A percentile compares a stretch with the other conserved stretches of the same genome.
These are phyloP conservation scores for Talaromyces sp. DNA, from an alignment of 2,329 filamentous ascomycete genomes.

Conservation along the genomic window DNA sequence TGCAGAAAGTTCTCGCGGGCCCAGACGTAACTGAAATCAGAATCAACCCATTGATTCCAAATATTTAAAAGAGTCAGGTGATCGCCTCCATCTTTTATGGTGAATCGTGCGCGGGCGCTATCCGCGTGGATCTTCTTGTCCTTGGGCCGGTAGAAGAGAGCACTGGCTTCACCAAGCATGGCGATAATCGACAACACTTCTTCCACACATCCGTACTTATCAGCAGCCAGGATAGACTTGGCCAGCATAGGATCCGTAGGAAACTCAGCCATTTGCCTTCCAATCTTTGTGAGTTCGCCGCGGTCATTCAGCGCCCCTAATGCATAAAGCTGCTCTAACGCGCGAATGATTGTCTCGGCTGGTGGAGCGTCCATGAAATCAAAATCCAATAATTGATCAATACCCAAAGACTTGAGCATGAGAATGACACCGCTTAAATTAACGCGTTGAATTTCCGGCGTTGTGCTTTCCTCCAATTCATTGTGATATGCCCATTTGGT, in stretches of 20 bases:
- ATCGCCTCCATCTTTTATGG: constrained; percentile 85
- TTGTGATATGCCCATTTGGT: constrained; percentile 94
- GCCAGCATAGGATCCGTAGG: constrained; percentile 89
- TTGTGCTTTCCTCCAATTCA: constrained; percentile 88
- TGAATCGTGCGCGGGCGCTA: constrained; percentile 83
- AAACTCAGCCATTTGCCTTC: constrained; percentile 93
- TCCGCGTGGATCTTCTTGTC: constrained; percentile 98
- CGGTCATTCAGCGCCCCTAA: constrained; percentile 84
- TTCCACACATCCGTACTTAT: constrained; percentile 88
- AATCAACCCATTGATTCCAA: constrained; percentile 93
- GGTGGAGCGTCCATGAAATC: constrained; percentile 95
- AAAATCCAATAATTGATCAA: constrained; percentile 89
- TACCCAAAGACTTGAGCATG: constrained; percentile 82
- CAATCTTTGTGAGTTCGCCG: constrained; percentile 85
- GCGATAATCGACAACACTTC: constrained; percentile 92
- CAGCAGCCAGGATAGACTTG: constrained; percentile 82
- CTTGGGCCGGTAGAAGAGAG: constrained; percentile 91
- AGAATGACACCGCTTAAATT: constrained; percentile 83
- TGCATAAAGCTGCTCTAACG: constrained; percentile 87
- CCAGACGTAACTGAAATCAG: constrained; percentile 85
- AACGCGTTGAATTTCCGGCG: constrained; percentile 87
- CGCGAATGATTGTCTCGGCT: constrained; percentile 82
- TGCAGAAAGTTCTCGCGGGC: constrained; percentile 90
- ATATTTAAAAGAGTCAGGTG: constrained; percentile 86
- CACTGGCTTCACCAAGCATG: constrained; percentile 84